These are phyloP conservation scores for Monotropa hypopitys DNA, from an alignment of 179 eudicot genomes.

Conservation along the genomic window DNA sequence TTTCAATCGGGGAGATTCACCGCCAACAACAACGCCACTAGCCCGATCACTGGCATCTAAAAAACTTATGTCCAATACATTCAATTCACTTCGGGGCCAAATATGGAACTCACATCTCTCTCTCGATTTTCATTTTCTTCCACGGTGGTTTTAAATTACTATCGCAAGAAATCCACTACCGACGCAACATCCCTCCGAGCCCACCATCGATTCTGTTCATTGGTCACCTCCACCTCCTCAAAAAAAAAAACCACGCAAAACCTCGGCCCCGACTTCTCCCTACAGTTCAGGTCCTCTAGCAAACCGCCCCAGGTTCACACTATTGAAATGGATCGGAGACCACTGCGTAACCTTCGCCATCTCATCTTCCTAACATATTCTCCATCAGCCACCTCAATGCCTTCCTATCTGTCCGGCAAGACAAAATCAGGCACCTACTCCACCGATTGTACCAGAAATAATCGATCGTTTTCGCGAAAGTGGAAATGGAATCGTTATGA, in stretches of 20 bases:
- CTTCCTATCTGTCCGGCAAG: conserved; percentile 2
- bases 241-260: conserved; percentile 7
- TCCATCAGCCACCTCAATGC: conserved; percentile 9
- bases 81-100: no score
- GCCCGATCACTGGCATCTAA: no score
- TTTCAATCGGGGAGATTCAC: no score
- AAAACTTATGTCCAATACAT: no score
- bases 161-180: no score
- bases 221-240: conserved; percentile 34
- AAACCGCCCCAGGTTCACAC: conserved; percentile 15
- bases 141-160: no score
- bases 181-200: conserved; percentile 20
- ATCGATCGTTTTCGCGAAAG: conserved; percentile 5
- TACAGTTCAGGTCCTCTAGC: conserved; percentile 23
- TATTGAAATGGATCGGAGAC: conserved; percentile 13
- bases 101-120: no score
- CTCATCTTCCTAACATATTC: conserved; percentile 16
- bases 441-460: not conserved
- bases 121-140: no score
- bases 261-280: conserved; percentile 17
- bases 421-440: conserved; percentile 1
- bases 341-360: conserved; percentile 27
- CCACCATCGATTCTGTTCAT: conserved; percentile 27
- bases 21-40: no score
- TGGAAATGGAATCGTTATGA: conserved; percentile 38